phyloP scores from a whole-genome alignment of 176 grass and related monocot species.

The Rhipidocladum racemiflorum region DNA sequence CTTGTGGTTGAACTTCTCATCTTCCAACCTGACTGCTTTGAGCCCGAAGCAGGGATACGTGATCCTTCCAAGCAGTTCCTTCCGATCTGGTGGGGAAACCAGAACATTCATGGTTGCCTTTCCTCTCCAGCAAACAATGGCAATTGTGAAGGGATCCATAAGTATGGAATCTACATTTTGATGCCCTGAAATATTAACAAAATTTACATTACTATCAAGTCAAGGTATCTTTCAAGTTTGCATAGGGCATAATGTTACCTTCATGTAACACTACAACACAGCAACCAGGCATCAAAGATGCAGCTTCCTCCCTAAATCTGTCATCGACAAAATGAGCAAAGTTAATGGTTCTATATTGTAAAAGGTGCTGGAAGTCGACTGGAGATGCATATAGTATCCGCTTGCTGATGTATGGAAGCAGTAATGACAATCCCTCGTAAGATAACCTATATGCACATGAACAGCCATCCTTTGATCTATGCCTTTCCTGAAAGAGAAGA shows the following conservation, averaged over 20 bases:
- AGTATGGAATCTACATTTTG: slow-evolving; percentile 4
- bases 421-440: slow-evolving; percentile 70
- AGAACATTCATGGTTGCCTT: slow-evolving; percentile 76
- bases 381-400: slow-evolving; percentile 58
- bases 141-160: slow-evolving; percentile 54
- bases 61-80: slow-evolving; percentile 80
- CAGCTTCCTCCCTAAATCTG: slow-evolving; percentile 53
- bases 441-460: slow-evolving; percentile 79
- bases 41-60: slow-evolving; percentile 37
- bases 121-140: slow-evolving; percentile 97
- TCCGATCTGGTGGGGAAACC: slow-evolving; percentile 69
- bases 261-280: slow-evolving; percentile 65
- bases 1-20: not conserved
- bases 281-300: slow-evolving; percentile 60
- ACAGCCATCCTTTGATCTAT: slow-evolving; percentile 71
- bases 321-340: slow-evolving; percentile 57
- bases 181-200: slow-evolving; percentile 39
- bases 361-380: slow-evolving; percentile 64
- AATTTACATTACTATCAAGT: not conserved
- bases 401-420: slow-evolving; percentile 70
- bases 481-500: slow-evolving; percentile 61
- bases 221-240: not conserved
- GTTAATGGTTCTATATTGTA: slow-evolving; percentile 66
- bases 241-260: slow-evolving; percentile 41
- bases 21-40: not conserved